phyloP scores from a whole-genome alignment of 2,329 filamentous ascomycete species.

The Bertia moriformis region DNA sequence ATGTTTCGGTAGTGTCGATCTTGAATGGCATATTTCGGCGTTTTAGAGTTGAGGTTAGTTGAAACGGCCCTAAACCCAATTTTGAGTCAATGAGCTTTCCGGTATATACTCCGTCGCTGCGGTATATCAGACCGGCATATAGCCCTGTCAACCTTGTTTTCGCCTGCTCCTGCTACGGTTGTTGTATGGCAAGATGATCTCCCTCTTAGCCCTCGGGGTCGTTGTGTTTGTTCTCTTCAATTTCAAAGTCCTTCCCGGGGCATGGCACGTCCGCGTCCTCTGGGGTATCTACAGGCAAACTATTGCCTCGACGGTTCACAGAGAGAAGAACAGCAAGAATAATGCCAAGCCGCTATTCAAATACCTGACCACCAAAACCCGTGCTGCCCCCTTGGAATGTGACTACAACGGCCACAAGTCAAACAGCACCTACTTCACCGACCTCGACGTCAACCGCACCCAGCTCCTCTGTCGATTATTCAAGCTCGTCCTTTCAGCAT shows the following conservation, averaged over 20 bases:
- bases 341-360: not conserved
- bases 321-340: too few relatives aligned
- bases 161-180: too few relatives aligned
- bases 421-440: conserved; percentile 57
- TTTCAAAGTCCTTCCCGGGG: not conserved
- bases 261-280: not conserved
- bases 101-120: not conserved
- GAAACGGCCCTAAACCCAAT: too few relatives aligned
- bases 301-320: too few relatives aligned
- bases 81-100: not conserved
- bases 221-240: not conserved
- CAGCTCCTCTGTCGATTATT: conserved; percentile 1
- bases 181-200: not conserved
- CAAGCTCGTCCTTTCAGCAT: not conserved
- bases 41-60: too few relatives aligned
- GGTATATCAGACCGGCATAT: too few relatives aligned
- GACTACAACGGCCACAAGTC: conserved; percentile 65
- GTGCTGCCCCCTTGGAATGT: conserved; percentile 29
- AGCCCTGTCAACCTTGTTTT: not conserved
- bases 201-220: not conserved
- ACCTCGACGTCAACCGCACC: conserved; percentile 38
- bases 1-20: too few relatives aligned
- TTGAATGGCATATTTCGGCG: too few relatives aligned
- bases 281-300: not conserved
- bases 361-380: not conserved